A percentile compares a stretch with the other conserved stretches of the same genome.
Conservation (phyloP, 148 eudicot genomes). For the Cornus controversa region DNA sequence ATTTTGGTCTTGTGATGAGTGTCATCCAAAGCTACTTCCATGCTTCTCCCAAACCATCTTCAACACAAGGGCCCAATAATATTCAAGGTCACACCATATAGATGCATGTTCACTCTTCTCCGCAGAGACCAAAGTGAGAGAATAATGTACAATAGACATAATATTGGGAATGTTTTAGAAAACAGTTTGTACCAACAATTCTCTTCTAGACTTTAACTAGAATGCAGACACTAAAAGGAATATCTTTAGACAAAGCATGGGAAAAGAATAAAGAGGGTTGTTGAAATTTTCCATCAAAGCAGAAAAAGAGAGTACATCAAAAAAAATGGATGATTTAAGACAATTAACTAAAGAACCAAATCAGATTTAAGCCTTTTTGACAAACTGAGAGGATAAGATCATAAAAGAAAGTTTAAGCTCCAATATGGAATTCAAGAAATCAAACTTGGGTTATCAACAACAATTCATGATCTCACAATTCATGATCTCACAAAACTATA, state of each 20-base stretch:
- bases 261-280: constrained; percentile 19
- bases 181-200: constrained; percentile 12
- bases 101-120: not conserved
- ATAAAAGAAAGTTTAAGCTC: not conserved
- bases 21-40: not conserved
- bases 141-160: not conserved
- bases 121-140: not conserved
- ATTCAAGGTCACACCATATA: not conserved
- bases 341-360: not conserved
- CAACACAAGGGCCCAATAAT: not conserved
- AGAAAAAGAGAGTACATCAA: constrained; percentile 1
- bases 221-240: not conserved
- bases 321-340: not conserved
- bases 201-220: not conserved
- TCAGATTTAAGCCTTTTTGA: not conserved
- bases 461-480: not conserved
- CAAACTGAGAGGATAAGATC: not conserved
- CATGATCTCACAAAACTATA: not conserved
- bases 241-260: constrained; percentile 17
- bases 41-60: too few relatives aligned
- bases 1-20: too few relatives aligned
- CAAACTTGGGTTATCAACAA: not conserved
- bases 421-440: not conserved
- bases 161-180: not conserved
- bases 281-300: constrained; percentile 18